Conservation (phyloP, 2,329 filamentous ascomycete species). For the Cylindrodendrum hubeiense region DNA sequence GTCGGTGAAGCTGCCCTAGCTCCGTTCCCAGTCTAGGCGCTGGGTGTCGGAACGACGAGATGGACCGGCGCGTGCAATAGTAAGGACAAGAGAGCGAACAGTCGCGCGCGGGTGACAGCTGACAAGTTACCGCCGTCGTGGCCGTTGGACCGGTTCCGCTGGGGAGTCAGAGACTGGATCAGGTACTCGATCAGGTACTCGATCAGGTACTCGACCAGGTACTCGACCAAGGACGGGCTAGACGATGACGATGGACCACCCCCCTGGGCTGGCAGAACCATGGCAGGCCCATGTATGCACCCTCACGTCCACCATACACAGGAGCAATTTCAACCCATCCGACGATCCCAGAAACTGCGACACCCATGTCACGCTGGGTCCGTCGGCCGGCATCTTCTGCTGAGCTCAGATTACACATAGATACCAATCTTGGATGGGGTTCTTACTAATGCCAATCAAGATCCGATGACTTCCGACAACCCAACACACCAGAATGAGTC, state of each 20-base stretch:
- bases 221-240: neutral
- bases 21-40: slow-evolving; percentile 5
- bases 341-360: neutral
- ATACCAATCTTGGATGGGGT: neutral
- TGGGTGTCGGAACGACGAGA: neutral
- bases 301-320: neutral
- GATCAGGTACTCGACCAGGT: neutral
- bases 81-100: too few species aligned
- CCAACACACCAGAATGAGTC: neutral
- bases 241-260: slow-evolving; percentile 1
- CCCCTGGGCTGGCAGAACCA: neutral
- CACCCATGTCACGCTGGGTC: slow-evolving; percentile 12
- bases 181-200: too few species aligned
- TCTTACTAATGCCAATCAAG: slow-evolving; percentile 22
- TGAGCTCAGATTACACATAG: slow-evolving; percentile 16
- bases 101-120: neutral
- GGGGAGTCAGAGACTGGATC: too few species aligned
- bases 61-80: neutral
- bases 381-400: slow-evolving; percentile 15
- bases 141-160: neutral
- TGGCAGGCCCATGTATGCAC: slow-evolving; percentile 1
- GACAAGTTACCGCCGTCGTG: neutral
- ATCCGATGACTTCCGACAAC: slow-evolving; percentile 14
- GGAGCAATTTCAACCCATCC: slow-evolving; percentile 12
- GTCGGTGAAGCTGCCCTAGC: slow-evolving; percentile 5